These are phyloP conservation scores for Samsoniella hepiali DNA, from an alignment of 2,329 filamentous ascomycete species.

Conservation along the genomic window DNA sequence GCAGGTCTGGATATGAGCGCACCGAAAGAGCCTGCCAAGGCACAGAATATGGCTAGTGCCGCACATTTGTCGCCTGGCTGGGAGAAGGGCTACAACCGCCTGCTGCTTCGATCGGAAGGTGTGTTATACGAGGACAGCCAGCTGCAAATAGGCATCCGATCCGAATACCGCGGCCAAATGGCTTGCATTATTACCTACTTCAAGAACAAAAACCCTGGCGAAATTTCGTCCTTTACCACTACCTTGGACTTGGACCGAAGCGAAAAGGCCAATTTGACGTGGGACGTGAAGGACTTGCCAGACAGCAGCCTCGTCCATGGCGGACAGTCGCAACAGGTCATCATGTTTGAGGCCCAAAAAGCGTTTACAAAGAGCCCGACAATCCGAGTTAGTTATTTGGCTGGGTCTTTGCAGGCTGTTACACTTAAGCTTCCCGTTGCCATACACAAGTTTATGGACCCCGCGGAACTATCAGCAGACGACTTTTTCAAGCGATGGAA, in stretches of 20 bases:
- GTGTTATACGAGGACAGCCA: constrained; percentile 94
- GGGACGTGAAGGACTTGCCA: constrained; percentile 84
- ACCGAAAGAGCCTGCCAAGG: constrained; percentile 57
- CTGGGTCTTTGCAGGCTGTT: constrained; percentile 86
- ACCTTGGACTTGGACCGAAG: constrained; percentile 76
- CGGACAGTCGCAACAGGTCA: constrained; percentile 83
- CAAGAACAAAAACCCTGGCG: constrained; percentile 83
- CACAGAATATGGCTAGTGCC: constrained; percentile 85
- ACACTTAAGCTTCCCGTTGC: constrained; percentile 87
- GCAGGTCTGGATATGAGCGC: constrained; percentile 77
- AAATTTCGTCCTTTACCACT: constrained; percentile 89
- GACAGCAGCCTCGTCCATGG: constrained; percentile 74
- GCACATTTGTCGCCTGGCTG: constrained; percentile 92
- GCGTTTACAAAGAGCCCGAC: constrained; percentile 84
- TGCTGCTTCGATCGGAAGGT: constrained; percentile 78
- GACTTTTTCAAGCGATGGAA: constrained; percentile 99
- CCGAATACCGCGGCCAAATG: constrained; percentile 92
- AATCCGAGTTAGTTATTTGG: constrained; percentile 89
- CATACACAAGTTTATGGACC: constrained; percentile 95
- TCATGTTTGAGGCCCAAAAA: constrained; percentile 85
- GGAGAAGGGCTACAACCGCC: constrained; percentile 82
- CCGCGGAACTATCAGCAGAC: constrained; percentile 78
- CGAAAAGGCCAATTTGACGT: constrained; percentile 66
- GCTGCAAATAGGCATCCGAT: constrained; percentile 85
- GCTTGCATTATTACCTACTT: constrained; percentile 96